A percentile compares a stretch with the other conserved stretches of the same genome.
Conservation (phyloP, 352 stramenopile species). For the Phytophthora pini region DNA sequence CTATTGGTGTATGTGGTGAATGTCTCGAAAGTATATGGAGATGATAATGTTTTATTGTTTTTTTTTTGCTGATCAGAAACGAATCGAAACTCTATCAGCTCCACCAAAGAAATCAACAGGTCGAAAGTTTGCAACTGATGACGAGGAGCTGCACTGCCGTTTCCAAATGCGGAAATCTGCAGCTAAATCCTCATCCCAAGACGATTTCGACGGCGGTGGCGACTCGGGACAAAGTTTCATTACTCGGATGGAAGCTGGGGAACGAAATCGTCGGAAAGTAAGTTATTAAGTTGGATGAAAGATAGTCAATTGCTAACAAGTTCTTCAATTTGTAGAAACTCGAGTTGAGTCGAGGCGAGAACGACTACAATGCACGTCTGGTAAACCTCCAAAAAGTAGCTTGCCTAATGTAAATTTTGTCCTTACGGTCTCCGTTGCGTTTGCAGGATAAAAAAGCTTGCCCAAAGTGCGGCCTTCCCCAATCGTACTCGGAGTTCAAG, state of each 20-base stretch:
- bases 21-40: neutral
- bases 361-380: constrained; percentile 72
- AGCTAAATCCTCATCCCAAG: constrained; percentile 15
- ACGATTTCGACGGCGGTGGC: constrained; percentile 43
- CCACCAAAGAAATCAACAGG: constrained; percentile 47
- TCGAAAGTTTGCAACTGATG: constrained; percentile 71
- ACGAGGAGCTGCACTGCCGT: constrained; percentile 78
- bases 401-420: neutral
- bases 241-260: constrained; percentile 77
- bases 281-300: neutral
- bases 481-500: constrained; percentile 85
- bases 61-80: constrained; percentile 46
- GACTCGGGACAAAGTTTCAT: constrained; percentile 56
- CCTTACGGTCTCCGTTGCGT: neutral
- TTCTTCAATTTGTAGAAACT: constrained; percentile 54
- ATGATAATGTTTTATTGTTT: constrained; percentile 3
- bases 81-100: constrained; percentile 64
- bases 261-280: constrained; percentile 83
- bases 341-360: constrained; percentile 72
- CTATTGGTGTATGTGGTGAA: constrained; percentile 31
- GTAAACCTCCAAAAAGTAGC: constrained; percentile 20
- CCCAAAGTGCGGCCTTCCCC: constrained; percentile 64
- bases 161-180: constrained; percentile 53
- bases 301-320: constrained; percentile 1
- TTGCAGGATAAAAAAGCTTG: constrained; percentile 84